Evolutionary conservation across 495 filamentous ascomycete species (phyloP), one percentile per base, ranked within the genome.

Genomic region (Daldinia caldariorum): DNA sequence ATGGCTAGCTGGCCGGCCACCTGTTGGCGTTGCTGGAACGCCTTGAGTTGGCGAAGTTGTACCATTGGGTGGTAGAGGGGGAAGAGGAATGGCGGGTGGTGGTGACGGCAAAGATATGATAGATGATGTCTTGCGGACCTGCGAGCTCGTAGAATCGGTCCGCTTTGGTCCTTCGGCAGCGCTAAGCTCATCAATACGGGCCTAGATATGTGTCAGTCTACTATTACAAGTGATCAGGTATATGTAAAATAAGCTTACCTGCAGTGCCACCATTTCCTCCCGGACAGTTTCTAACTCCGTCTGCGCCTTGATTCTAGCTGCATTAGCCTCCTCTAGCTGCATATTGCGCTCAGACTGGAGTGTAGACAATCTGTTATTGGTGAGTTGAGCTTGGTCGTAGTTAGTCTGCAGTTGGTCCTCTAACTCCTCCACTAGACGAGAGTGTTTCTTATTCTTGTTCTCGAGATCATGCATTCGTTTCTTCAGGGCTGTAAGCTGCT

Each of bases 401-500:
- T 92, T 97, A 76, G 84, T 92, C 67, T 92, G 90, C n/a, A 99
- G 88, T 73, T 99, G 94, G 66, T 99, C 94, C 78, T 99, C 95
- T 16, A 99, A 89, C 79, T 98, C 95, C 74, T 97, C 93, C 7
- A 98, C 91, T 8, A 99, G 83, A 49, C 91, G 89, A 14, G 91
- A 91, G 78, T 94, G 94, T 83, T 95, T 96, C 80, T 93, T 85
- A 76, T 87, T 87, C 74, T 85, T 88, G 58, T 80, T 80, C 66
- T 90, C 87, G 26, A 90, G 80, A 54, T 84, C 82, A 0, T 86
- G 83, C 78, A 92, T 89, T 81, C 89, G 89, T 82, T 91, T 88
- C 76, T 91, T 87, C 71, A 92, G 82, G 39, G 89, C 84, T n/a
- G 89, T 83, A 72, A 93, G 83, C 69, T 94, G 89, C 55, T 89